A percentile compares a stretch with the other conserved stretches of the same genome.
phyloP scores from a whole-genome alignment of 179 eudicot genomes.

The Sideroxylon spinosum region DNA sequence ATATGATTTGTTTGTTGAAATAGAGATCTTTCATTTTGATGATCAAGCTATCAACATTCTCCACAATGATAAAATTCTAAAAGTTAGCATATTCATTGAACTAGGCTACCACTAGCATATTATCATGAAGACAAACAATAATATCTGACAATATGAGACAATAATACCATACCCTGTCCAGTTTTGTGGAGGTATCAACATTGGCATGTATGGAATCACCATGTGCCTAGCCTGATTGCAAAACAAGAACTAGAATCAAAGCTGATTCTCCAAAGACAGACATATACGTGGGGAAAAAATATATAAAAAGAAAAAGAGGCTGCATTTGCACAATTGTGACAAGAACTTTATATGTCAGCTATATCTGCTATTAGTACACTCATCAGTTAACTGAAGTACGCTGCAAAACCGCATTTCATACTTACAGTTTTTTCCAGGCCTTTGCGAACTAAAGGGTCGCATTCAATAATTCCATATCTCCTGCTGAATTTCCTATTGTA shows the following conservation, averaged over 20 bases:
- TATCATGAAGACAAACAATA: background rate
- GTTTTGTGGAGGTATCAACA: constrained; percentile 78
- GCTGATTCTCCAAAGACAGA: background rate
- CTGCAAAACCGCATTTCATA: constrained; percentile 6
- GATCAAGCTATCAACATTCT: background rate
- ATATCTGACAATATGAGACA: background rate
- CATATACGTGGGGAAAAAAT: background rate
- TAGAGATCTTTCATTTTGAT: background rate
- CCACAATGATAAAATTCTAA: background rate
- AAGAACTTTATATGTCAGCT: background rate
- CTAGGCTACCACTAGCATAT: background rate
- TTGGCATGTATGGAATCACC: constrained; percentile 99
- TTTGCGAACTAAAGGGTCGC: constrained; percentile 75
- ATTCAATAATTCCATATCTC: constrained; percentile 82
- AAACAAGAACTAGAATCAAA: constrained; percentile 14
- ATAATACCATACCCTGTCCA: constrained; percentile 75
- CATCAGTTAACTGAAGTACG: background rate
- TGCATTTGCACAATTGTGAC: background rate
- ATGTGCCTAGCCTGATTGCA: constrained; percentile 81
- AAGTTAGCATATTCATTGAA: background rate
- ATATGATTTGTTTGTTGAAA: background rate
- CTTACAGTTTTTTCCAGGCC: constrained; percentile 90
- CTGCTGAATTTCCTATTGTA: constrained; percentile 52
- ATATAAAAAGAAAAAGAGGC: background rate
- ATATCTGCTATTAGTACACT: background rate